Percentiles rank a stretch among this genome's conserved stretches.
Evolutionary conservation across 2,329 filamentous ascomycete genomes (phyloP).

Genomic region (Colletotrichum chrysophilum): DNA sequence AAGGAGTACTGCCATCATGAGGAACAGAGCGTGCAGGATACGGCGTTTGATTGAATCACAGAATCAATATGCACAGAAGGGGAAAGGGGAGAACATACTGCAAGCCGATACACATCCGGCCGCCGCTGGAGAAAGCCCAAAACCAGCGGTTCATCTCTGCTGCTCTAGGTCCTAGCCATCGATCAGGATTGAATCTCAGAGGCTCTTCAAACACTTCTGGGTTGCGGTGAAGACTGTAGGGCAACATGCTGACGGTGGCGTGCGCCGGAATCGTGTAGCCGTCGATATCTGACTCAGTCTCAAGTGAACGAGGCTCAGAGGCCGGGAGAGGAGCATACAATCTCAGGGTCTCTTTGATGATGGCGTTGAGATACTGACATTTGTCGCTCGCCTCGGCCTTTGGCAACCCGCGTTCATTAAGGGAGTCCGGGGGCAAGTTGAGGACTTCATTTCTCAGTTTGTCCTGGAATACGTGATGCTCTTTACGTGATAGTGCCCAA

Average conservation of each 20-base stretch:
- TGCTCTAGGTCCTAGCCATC: neutral
- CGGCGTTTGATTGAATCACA: too few relatives aligned
- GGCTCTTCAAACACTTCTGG: neutral
- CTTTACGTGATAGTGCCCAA: neutral
- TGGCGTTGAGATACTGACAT: neutral
- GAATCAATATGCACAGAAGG: accelerated
- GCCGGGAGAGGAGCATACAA: accelerated
- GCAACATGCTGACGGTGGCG: neutral
- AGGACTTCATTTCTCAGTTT: neutral
- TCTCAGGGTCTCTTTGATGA: neutral
- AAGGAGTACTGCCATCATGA: neutral
- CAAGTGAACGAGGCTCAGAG: neutral
- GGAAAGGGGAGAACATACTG: neutral
- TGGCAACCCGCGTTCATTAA: neutral
- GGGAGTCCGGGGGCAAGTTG: accelerated
- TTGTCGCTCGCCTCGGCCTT: neutral
- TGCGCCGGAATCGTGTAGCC: neutral
- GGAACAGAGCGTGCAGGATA: neutral
- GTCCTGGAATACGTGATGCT: neutral
- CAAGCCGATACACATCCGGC: neutral
- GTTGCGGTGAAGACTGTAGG: neutral
- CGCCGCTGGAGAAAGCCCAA: neutral
- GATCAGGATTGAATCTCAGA: neutral
- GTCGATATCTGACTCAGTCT: neutral
- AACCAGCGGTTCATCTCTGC: neutral